Conservation (phyloP, 345 rosid species). For the Camelina sativa region DNA sequence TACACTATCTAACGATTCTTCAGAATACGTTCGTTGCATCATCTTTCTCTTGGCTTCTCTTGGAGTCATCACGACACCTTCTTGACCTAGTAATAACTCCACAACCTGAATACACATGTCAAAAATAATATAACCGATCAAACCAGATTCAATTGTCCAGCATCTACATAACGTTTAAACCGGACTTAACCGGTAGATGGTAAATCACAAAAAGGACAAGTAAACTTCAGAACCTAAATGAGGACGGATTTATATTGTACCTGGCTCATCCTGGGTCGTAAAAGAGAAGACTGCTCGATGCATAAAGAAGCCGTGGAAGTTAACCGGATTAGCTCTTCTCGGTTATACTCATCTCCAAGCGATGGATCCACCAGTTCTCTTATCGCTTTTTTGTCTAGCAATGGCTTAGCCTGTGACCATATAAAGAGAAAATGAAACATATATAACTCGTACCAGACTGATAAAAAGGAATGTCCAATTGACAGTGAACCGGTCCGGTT, state of each 20-base stretch:
- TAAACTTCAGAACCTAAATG: no score
- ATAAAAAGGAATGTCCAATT: background rate
- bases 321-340: conserved; percentile 69
- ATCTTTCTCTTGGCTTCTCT: conserved; percentile 43
- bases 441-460: conserved; percentile 4
- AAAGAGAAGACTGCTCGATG: conserved; percentile 75
- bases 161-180: background rate
- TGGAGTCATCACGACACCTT: conserved; percentile 39
- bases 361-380: conserved; percentile 68
- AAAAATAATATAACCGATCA: background rate
- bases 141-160: background rate
- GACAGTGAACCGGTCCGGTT: conserved; percentile 14
- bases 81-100: conserved; percentile 68
- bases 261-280: conserved; percentile 92
- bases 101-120: conserved; percentile 59
- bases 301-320: conserved; percentile 82
- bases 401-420: conserved; percentile 73
- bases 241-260: conserved; percentile 35
- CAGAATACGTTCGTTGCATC: conserved; percentile 69
- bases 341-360: conserved; percentile 56
- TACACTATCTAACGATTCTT: conserved; percentile 63
- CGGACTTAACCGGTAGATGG: background rate
- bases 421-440: conserved; percentile 8
- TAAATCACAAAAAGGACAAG: no score
- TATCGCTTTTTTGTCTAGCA: conserved; percentile 59